Evolutionary conservation across 257 asterid species (phyloP).

Genomic region (Craterostigma plantagineum): DNA sequence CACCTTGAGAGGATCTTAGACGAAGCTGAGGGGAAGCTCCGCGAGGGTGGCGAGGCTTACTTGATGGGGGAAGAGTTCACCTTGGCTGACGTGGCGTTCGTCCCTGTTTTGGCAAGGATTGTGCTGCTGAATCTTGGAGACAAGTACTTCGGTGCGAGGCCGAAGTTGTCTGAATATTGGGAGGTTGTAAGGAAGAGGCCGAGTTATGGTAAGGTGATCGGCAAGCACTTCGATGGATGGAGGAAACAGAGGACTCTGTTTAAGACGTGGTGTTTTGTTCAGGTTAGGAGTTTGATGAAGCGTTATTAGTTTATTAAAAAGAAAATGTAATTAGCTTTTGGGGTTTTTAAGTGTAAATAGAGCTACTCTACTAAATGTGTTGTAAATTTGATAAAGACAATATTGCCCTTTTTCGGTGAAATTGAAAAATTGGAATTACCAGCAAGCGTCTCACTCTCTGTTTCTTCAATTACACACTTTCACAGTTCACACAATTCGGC

Average conservation of each 20-base stretch:
- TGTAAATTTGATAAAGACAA: no score
- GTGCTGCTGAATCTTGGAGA: constrained; percentile 38
- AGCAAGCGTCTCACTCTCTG: no score
- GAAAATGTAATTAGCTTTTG: no score
- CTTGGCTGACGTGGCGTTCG: constrained; percentile 56
- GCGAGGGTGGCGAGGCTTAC: constrained; percentile 17
- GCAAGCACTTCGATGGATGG: constrained; percentile 72
- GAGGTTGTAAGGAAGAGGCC: constrained; percentile 40
- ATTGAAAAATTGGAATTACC: no score
- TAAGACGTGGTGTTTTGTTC: constrained; percentile 70
- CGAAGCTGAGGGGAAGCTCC: constrained; percentile 55
- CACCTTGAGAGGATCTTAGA: constrained; percentile 60
- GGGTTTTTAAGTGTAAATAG: no score
- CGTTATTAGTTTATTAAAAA: constrained; percentile 55
- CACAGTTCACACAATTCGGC: no score
- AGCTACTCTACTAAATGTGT: no score
- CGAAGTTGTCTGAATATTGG: constrained; percentile 66
- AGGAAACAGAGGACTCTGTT: constrained; percentile 40
- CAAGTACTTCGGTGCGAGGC: constrained; percentile 30
- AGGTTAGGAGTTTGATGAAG: constrained; percentile 37
- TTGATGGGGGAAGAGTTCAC: constrained; percentile 59
- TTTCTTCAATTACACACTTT: no score
- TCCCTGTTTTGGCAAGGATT: constrained; percentile 62
- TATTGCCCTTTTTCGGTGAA: no score
- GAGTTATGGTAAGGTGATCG: constrained; percentile 78